Evolutionary conservation across 176 grass and related monocot species (phyloP).

Genomic region (Triticum urartu): DNA sequence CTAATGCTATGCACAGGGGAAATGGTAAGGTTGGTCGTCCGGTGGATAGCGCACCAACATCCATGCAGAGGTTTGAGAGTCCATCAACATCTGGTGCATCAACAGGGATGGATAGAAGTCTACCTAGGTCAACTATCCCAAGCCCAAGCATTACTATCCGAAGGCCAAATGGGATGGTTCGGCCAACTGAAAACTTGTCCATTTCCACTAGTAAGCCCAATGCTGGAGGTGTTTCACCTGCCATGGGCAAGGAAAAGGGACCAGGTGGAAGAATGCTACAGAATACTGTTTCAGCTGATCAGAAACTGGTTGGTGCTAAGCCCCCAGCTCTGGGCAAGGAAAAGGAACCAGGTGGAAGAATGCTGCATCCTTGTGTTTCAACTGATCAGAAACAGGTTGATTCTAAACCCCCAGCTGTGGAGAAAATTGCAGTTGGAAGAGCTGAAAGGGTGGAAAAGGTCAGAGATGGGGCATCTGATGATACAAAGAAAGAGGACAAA

Average conservation of each 20-base stretch:
- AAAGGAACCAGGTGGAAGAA: slow-evolving; percentile 36
- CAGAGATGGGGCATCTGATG: slow-evolving; percentile 39
- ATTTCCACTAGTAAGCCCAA: slow-evolving; percentile 38
- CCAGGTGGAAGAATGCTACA: slow-evolving; percentile 27
- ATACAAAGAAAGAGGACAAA: slow-evolving; percentile 50
- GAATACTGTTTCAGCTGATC: slow-evolving; percentile 38
- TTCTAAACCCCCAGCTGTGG: slow-evolving; percentile 34
- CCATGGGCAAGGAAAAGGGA: slow-evolving; percentile 51
- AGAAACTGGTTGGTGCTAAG: slow-evolving; percentile 38
- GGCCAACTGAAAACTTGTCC: slow-evolving; percentile 33
- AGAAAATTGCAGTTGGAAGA: slow-evolving; percentile 50
- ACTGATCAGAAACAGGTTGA: slow-evolving; percentile 38
- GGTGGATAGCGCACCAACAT: slow-evolving; percentile 36
- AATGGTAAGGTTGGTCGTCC: slow-evolving; percentile 46
- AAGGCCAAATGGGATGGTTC: slow-evolving; percentile 56
- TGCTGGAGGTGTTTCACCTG: slow-evolving; percentile 26
- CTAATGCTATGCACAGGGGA: slow-evolving; percentile 41
- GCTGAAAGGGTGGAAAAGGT: slow-evolving; percentile 59
- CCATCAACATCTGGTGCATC: slow-evolving; percentile 29
- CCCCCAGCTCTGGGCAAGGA: slow-evolving; percentile 44
- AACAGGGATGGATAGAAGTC: slow-evolving; percentile 40
- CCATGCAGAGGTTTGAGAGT: slow-evolving; percentile 42
- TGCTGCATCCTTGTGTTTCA: slow-evolving; percentile 23
- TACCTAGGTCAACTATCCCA: slow-evolving; percentile 45
- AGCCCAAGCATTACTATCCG: slow-evolving; percentile 58